A percentile compares a stretch with the other conserved stretches of the same genome.
These are phyloP conservation scores for Prosopis cineraria DNA, from an alignment of 306 rosid genomes.

Conservation along the genomic window DNA sequence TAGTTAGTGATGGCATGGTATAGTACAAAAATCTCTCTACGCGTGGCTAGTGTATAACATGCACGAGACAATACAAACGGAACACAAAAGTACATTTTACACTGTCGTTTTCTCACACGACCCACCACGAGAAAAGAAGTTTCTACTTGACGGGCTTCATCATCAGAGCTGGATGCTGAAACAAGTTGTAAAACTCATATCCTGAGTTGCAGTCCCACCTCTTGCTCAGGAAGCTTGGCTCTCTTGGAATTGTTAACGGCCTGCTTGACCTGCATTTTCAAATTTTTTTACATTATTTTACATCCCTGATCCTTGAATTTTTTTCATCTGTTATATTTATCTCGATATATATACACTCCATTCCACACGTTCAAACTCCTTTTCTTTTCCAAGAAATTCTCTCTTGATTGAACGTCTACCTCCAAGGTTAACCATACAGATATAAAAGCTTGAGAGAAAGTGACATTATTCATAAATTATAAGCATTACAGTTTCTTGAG, in stretches of 20 bases:
- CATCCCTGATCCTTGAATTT: too few species aligned
- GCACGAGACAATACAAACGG: constrained; percentile 31
- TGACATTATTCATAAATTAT: background rate
- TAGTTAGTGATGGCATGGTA: constrained; percentile 38
- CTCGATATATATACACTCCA: too few species aligned
- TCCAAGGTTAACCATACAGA: too few species aligned
- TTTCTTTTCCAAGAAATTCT: too few species aligned
- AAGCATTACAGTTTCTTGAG: background rate
- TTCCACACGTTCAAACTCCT: too few species aligned
- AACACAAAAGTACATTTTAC: constrained; percentile 27
- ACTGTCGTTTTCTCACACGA: constrained; percentile 25
- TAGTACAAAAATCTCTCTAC: constrained; percentile 40
- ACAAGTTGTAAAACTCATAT: constrained; percentile 55
- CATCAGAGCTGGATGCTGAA: constrained; percentile 51
- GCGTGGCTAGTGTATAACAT: constrained; percentile 42
- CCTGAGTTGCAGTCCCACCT: constrained; percentile 48
- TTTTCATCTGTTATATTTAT: too few species aligned
- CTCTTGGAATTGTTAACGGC: constrained; percentile 67
- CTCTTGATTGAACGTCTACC: too few species aligned
- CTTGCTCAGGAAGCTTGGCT: constrained; percentile 72
- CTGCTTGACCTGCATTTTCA: constrained; percentile 67
- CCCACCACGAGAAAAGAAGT: too few species aligned
- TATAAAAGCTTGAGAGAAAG: background rate
- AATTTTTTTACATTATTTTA: background rate
- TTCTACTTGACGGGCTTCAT: constrained; percentile 55